Evolutionary conservation across 1,284 basidiomycete species (phyloP), one percentile per base, ranked within the genome.

Genomic region (Microbotryomycetes sp.): DNA sequence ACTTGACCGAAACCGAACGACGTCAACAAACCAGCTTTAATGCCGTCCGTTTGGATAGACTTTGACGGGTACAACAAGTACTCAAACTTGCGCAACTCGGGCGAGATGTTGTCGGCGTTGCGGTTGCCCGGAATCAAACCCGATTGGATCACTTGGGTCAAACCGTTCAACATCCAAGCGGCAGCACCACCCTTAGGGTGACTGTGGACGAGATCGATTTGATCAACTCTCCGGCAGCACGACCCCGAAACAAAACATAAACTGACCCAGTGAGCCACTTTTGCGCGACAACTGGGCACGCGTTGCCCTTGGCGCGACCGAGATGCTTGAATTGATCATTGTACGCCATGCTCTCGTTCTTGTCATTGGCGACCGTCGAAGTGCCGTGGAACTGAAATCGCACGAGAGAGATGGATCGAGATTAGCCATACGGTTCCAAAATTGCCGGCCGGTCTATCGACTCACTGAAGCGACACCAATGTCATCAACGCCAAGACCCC

Each of bases 1-100:
- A 97, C 93, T 83, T 98, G 96, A 72, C 94, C 96, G 81, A 98
- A 98, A 72, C 96, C 96, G 79, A 98, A 98, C 21, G 92, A 97
- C 3, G 94, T 97, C 81, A 77, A 69, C 41, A 71, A 67, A 60
- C 59, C 46, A 52, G 59, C 66, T 64, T 88, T 86, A 72, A 97
- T 86, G 62, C 90, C 89, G 70, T 93, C 89, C 5, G 92, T 94
- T 74, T 91, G 83, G 72, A 98, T 91, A 49, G 70, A 83, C 78
- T 89, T 92, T 48, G 94, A 98, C 13, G 92, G 93, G 88, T 97
- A 98, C 83, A 98, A 85, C 61, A 98, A 83, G 79, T 88, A 85
- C 60, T 85, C 86, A 76, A 91, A 91, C 64, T 91, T 83, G 73
- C 89, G 87, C 78, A 98, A 89, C 75, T 88, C 85, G 41, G 89